Conservation (phyloP, 148 eudicot species). For the Spergularia marina region DNA sequence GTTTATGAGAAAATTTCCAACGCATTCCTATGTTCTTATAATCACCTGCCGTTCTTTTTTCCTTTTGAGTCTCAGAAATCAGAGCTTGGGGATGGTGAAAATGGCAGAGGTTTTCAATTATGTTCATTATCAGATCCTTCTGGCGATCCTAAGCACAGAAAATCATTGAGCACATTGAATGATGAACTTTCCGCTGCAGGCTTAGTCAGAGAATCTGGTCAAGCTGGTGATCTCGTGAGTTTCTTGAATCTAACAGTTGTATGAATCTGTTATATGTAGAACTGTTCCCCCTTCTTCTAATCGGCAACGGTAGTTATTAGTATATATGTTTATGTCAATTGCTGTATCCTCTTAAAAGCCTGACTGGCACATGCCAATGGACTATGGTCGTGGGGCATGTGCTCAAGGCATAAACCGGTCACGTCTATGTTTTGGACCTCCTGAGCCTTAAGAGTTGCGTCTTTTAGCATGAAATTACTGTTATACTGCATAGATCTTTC, state of each 20-base stretch:
- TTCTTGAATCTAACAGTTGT: conserved; percentile 51
- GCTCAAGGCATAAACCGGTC: neutral
- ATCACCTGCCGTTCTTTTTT: neutral
- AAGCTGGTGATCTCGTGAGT: conserved; percentile 53
- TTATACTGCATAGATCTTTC: neutral
- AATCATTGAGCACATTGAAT: conserved; percentile 65
- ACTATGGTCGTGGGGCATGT: neutral
- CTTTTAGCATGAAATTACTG: neutral
- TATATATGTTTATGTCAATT: neutral
- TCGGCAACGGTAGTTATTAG: neutral
- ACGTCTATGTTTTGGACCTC: neutral
- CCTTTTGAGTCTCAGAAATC: conserved; percentile 46
- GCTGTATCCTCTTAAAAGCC: neutral
- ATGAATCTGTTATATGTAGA: conserved; percentile 22
- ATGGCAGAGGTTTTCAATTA: conserved; percentile 47
- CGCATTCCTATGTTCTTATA: neutral
- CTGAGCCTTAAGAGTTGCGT: neutral
- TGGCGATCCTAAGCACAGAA: conserved; percentile 43
- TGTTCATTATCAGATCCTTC: conserved; percentile 48
- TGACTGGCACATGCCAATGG: neutral
- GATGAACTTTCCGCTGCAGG: conserved; percentile 62
- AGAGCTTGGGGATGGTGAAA: conserved; percentile 53
- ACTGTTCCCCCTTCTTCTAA: neutral
- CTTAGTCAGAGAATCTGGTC: conserved; percentile 65
- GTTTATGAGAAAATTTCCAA: neutral